Evolutionary conservation across 805 yeast species (phyloP).

Genomic region (Blastobotrys terrestris): DNA sequence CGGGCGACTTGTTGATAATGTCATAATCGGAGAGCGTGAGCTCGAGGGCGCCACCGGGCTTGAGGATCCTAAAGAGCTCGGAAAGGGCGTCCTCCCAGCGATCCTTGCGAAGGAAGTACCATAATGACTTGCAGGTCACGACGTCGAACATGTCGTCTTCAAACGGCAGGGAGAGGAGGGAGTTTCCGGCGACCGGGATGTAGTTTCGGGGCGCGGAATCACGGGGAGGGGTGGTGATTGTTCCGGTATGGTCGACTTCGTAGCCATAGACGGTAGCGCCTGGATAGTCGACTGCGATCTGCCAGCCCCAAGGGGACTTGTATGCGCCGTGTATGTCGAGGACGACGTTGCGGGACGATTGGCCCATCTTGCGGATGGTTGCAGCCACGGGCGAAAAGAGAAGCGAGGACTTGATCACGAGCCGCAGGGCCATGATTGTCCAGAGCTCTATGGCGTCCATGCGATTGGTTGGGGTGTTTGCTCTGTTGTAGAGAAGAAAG

Average conservation of each 20-base stretch:
- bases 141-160: slow-evolving; percentile 29
- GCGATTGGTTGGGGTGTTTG: slow-evolving; percentile 12
- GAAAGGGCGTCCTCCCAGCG: slow-evolving; percentile 24
- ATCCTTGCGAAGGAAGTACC: slow-evolving; percentile 24
- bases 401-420: slow-evolving; percentile 23
- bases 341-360: slow-evolving; percentile 4
- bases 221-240: slow-evolving; percentile 6
- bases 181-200: slow-evolving; percentile 24
- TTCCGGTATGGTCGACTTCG: slow-evolving; percentile 17
- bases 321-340: slow-evolving; percentile 24
- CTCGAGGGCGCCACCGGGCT: slow-evolving; percentile 30
- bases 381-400: slow-evolving; percentile 24
- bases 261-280: slow-evolving; percentile 27
- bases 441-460: slow-evolving; percentile 27
- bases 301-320: slow-evolving; percentile 31
- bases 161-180: slow-evolving; percentile 24
- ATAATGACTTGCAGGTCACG: slow-evolving; percentile 27
- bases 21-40: slow-evolving; percentile 23
- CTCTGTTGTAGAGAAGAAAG: slow-evolving; percentile 24
- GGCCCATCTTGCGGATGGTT: slow-evolving; percentile 1
- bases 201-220: slow-evolving; percentile 28
- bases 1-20: slow-evolving; percentile 17
- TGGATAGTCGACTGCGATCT: slow-evolving; percentile 29
- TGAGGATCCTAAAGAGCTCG: slow-evolving; percentile 26
- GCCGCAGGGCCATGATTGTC: slow-evolving; percentile 29